phyloP scores from a whole-genome alignment of 2,329 filamentous ascomycete species.

The Chaetomium olivaceum region DNA sequence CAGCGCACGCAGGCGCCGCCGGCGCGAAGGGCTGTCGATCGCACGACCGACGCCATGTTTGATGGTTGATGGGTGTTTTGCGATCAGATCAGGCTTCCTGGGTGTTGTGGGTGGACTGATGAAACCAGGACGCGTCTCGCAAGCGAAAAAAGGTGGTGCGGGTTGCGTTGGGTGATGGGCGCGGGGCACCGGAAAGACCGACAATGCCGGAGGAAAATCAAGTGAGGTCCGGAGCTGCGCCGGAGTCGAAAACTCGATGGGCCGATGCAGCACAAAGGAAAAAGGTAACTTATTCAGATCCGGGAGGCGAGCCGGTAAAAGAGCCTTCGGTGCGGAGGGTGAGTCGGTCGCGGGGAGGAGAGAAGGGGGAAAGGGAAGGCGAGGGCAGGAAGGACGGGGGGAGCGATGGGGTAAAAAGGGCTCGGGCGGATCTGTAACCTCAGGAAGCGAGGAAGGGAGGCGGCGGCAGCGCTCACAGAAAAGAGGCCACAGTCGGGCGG shows the following conservation, averaged over 20 bases:
- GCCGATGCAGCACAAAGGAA: constrained; percentile 13
- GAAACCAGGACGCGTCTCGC: neutral
- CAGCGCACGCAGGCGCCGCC: constrained; percentile 64
- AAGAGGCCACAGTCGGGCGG: constrained; percentile 34
- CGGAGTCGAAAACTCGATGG: constrained; percentile 15
- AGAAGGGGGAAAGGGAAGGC: constrained; percentile 17
- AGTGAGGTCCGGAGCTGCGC: constrained; percentile 26
- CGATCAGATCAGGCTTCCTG: neutral
- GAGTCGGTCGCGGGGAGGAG: constrained; percentile 22
- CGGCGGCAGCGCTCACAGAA: constrained; percentile 34
- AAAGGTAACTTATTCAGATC: neutral
- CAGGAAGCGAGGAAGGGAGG: constrained; percentile 35
- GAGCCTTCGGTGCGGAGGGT: constrained; percentile 9
- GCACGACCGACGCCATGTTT: constrained; percentile 41
- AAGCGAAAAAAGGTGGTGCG: neutral
- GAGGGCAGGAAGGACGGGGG: constrained; percentile 28
- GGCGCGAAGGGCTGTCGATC: constrained; percentile 60
- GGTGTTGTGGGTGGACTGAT: neutral
- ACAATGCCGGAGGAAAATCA: constrained; percentile 23
- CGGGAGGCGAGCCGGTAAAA: constrained; percentile 9
- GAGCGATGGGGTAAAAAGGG: constrained; percentile 35
- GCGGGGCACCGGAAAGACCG: constrained; percentile 11
- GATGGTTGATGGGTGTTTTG: neutral
- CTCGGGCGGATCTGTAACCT: constrained; percentile 33
- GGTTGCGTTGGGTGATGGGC: neutral